Evolutionary conservation across 768 basidiomycete species (phyloP), one percentile per base, ranked within the genome.

Genomic region (Amanita fuliginea): DNA sequence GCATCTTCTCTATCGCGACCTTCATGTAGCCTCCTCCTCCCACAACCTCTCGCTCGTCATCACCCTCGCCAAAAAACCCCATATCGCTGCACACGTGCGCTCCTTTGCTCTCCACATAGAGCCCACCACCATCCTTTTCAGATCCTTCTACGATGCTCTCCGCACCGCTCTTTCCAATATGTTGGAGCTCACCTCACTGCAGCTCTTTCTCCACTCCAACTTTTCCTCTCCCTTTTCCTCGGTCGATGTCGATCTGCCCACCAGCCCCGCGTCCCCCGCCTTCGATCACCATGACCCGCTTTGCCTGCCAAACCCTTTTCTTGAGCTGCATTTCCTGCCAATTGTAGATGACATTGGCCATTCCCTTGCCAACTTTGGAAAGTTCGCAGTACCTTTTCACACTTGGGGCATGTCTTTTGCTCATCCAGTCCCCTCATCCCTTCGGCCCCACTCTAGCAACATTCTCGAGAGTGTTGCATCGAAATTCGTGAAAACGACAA

Each of bases 381-480:
- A 79, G 37, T 80, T 86, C 60, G 72, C 74, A 46, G 86, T 83
- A 18, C 77, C 84, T 16, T 67, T 75, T 28, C 64, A 71, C 44
- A 71, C 72, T 18, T 81, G 84, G 19, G 64, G 68, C 46, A 62
- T 87, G 56, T 71, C 83, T 3, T 82, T 81, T 39, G 77, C 80
- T 13, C 76, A 85, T 18, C 83, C 86, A 8, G 70, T 87, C 34
- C 66, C 75, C 53, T 73, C 39, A 19, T 21, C 72, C 57, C 71
- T 88, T 43, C 76, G 80, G 60, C 71, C 88, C 49, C 74, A 71
- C 51, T 75, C 71, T n/a, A 72, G 78, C 26, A 76, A 78, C 62
- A 64, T 86, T 53, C 68, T 74, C 19, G 76, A 78, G 55, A 75
- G 73, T 22, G 71, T 80, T 57, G 67, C 83, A 19, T 67, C 67